Conservation (phyloP, 352 stramenopile genomes). For the Thalassiosira hispida region DNA sequence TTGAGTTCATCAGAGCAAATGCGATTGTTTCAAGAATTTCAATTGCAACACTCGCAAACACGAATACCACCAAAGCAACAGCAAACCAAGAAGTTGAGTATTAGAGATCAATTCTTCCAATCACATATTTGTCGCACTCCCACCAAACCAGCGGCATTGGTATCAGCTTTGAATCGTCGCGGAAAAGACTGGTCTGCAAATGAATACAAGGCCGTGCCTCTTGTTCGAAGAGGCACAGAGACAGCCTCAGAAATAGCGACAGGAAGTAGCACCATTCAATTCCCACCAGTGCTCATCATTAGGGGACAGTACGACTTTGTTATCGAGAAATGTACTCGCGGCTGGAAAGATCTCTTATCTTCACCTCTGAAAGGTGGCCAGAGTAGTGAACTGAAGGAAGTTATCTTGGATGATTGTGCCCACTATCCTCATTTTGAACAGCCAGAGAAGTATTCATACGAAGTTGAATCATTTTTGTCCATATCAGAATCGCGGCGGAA, state of each 20-base stretch:
- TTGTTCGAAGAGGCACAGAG: constrained; percentile 7
- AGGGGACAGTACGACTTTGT: constrained; percentile 70
- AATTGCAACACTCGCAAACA: constrained; percentile 20
- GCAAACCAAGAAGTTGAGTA: constrained; percentile 11
- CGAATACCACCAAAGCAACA: constrained; percentile 12
- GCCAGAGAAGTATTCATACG: constrained; percentile 20
- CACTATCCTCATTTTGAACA: constrained; percentile 44
- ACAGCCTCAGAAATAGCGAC: constrained; percentile 17
- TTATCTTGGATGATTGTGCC: constrained; percentile 27
- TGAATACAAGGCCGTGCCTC: constrained; percentile 23
- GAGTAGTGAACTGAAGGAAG: constrained; percentile 8
- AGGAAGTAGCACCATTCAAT: constrained; percentile 1
- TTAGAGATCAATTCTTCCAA: constrained; percentile 26
- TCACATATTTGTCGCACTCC: constrained; percentile 34
- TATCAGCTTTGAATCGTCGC: constrained; percentile 39
- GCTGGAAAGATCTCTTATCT: constrained; percentile 55
- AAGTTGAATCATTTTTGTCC: constrained; percentile 38
- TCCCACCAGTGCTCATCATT: constrained; percentile 61
- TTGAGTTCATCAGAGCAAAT: constrained; percentile 47
- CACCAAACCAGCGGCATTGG: constrained; percentile 39
- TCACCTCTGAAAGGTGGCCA: neutral
- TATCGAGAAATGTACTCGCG: constrained; percentile 45
- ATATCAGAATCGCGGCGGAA: constrained; percentile 4
- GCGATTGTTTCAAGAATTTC: constrained; percentile 50
- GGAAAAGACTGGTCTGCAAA: constrained; percentile 43